phyloP scores from a whole-genome alignment of 768 basidiomycete species.

The Mycena kentingensis region DNA sequence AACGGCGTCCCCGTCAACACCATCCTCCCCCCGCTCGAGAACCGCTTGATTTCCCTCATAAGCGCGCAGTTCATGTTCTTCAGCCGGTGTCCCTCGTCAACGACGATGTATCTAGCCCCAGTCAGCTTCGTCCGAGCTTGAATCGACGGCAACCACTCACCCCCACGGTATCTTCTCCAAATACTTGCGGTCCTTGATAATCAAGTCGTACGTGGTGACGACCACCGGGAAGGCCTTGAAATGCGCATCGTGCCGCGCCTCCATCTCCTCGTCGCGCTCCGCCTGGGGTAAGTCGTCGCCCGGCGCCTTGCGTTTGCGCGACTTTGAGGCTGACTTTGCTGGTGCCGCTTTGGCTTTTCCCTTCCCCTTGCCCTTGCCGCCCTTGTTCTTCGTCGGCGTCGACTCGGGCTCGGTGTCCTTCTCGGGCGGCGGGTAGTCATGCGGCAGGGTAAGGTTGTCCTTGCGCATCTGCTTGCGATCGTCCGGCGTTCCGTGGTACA shows the following conservation, averaged over 20 bases:
- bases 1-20: constrained; percentile 95
- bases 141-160: constrained; percentile 6
- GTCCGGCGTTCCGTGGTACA: constrained; percentile 86
- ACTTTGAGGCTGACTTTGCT: constrained; percentile 5
- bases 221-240: constrained; percentile 66
- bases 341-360: too few species aligned
- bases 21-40: constrained; percentile 82
- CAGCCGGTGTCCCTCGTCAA: constrained; percentile 92
- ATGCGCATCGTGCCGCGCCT: constrained; percentile 7
- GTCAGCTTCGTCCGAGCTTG: neutral
- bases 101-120: constrained; percentile 84
- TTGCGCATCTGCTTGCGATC: constrained; percentile 80
- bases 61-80: constrained; percentile 94
- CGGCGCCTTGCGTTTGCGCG: constrained; percentile 20
- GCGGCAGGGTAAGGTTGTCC: constrained; percentile 48
- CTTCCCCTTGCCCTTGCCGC: neutral
- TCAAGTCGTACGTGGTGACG: constrained; percentile 90
- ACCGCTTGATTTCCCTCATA: constrained; percentile 88
- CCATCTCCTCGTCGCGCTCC: too few species aligned
- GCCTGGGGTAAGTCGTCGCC: too few species aligned
- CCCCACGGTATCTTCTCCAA: constrained; percentile 30
- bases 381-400: constrained; percentile 24
- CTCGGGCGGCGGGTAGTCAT: constrained; percentile 15
- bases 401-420: constrained; percentile 28
- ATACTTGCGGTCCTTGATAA: constrained; percentile 70